Percentiles rank a stretch among this genome's conserved stretches.
phyloP scores from a whole-genome alignment of 768 basidiomycete genomes.

The Collybiopsis luxurians region DNA sequence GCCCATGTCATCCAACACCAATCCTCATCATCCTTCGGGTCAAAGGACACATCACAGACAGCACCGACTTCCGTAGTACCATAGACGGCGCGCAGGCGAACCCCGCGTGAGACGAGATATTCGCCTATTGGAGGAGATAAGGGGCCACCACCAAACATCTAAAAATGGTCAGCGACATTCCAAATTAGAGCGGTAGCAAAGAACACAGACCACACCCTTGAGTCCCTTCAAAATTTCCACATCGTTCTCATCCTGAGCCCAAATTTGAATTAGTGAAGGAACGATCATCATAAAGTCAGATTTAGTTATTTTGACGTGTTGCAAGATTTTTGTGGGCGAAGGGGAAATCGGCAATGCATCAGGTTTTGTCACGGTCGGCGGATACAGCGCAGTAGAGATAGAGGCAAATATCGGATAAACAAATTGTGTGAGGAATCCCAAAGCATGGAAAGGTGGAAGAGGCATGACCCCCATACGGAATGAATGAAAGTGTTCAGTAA shows the following conservation, averaged over 20 bases:
- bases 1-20: slow-evolving; percentile 12
- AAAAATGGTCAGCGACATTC: background rate
- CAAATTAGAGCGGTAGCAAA: background rate
- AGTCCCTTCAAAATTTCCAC: slow-evolving; percentile 16
- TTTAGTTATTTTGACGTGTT: slow-evolving; percentile 13
- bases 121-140: background rate
- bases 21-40: slow-evolving; percentile 7
- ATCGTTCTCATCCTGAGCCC: slow-evolving; percentile 14
- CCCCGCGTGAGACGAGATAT: slow-evolving; percentile 1
- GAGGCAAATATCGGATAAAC: slow-evolving; percentile 12
- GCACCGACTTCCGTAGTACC: background rate
- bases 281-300: slow-evolving; percentile 15
- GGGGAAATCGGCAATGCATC: slow-evolving; percentile 18
- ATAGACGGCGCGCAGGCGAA: slow-evolving; percentile 3
- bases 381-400: slow-evolving; percentile 20
- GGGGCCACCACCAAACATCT: slow-evolving; percentile 7
- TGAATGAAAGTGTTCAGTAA: background rate
- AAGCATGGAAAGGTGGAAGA: slow-evolving; percentile 20
- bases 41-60: slow-evolving; percentile 11
- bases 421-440: slow-evolving; percentile 18
- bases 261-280: slow-evolving; percentile 20
- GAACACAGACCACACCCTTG: slow-evolving; percentile 19
- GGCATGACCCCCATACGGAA: slow-evolving; percentile 11
- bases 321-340: slow-evolving; percentile 18
- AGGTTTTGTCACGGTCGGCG: slow-evolving; percentile 17